Evolutionary conservation across 768 basidiomycete genomes (phyloP).

Genomic region (Psilocybe sp.): DNA sequence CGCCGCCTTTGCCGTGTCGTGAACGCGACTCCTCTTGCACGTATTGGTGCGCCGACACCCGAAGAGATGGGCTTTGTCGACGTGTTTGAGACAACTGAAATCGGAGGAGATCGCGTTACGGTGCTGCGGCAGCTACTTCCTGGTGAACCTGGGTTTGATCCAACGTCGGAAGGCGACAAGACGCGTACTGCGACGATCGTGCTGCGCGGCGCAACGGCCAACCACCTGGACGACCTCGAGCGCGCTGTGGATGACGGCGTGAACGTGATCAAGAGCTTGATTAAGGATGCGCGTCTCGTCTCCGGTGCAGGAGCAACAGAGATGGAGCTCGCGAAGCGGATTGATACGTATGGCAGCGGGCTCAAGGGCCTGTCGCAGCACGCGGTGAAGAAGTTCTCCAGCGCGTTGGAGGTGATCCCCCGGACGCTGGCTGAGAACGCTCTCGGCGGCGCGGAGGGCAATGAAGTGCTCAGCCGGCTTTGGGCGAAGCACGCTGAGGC

Average conservation of each 20-base stretch:
- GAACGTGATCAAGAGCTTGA: conserved; percentile 88
- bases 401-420: conserved; percentile 89
- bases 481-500: conserved; percentile 88
- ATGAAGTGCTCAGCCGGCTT: conserved; percentile 84
- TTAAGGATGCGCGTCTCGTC: conserved; percentile 88
- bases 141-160: conserved; percentile 65
- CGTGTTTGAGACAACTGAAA: conserved; percentile 91
- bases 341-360: conserved; percentile 85
- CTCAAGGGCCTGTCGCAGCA: conserved; percentile 92
- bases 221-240: conserved; percentile 93
- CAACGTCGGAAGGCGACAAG: conserved; percentile 54
- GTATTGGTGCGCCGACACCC: conserved; percentile 91
- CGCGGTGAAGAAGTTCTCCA: conserved; percentile 85
- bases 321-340: conserved; percentile 82
- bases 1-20: conserved; percentile 92
- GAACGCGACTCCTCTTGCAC: conserved; percentile 93
- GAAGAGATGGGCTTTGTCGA: conserved; percentile 96
- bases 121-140: conserved; percentile 81
- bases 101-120: conserved; percentile 97
- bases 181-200: conserved; percentile 93
- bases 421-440: conserved; percentile 95
- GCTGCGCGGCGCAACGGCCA: conserved; percentile 90
- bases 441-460: conserved; percentile 84
- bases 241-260: conserved; percentile 96
- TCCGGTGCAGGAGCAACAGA: conserved; percentile 95